Percentiles rank a stretch among this genome's conserved stretches.
phyloP scores from a whole-genome alignment of 1,284 basidiomycete species.

The Malassezia nana region DNA sequence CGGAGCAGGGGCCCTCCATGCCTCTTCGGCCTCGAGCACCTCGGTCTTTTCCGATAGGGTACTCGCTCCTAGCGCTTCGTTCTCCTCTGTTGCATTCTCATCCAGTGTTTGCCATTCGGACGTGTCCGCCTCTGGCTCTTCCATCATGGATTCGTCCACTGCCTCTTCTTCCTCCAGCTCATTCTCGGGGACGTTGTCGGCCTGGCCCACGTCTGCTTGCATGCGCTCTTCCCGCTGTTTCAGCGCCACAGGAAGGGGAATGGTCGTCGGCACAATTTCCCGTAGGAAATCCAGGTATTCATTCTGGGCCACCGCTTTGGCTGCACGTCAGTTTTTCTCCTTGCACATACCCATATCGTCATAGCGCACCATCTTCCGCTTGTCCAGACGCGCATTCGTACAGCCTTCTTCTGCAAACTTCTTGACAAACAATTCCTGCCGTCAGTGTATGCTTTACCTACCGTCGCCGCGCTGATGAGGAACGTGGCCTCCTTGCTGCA shows the following conservation, averaged over 20 bases:
- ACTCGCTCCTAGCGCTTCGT: too few species aligned
- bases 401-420: constrained; percentile 33
- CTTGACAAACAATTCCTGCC: constrained; percentile 31
- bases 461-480: constrained; percentile 32
- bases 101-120: background rate
- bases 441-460: constrained; percentile 2
- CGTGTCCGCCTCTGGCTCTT: background rate
- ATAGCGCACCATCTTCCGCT: constrained; percentile 33
- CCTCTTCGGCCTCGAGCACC: background rate
- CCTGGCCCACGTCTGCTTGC: constrained; percentile 10
- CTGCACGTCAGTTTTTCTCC: constrained; percentile 1
- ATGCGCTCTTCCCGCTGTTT: constrained; percentile 21
- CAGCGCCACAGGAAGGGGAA: constrained; percentile 27
- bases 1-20: background rate
- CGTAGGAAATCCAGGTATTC: constrained; percentile 30
- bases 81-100: too few species aligned
- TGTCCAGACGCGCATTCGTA: constrained; percentile 32
- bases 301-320: constrained; percentile 29
- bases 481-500: constrained; percentile 40
- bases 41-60: background rate
- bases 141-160: background rate
- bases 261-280: constrained; percentile 26
- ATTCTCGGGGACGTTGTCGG: background rate
- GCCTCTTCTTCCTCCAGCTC: constrained; percentile 3
- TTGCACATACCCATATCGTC: constrained; percentile 26